A percentile compares a stretch with the other conserved stretches of the same genome.
These are phyloP conservation scores for Rhynchosporium agropyri DNA, from an alignment of 2,329 filamentous ascomycete species.

Conservation along the genomic window DNA sequence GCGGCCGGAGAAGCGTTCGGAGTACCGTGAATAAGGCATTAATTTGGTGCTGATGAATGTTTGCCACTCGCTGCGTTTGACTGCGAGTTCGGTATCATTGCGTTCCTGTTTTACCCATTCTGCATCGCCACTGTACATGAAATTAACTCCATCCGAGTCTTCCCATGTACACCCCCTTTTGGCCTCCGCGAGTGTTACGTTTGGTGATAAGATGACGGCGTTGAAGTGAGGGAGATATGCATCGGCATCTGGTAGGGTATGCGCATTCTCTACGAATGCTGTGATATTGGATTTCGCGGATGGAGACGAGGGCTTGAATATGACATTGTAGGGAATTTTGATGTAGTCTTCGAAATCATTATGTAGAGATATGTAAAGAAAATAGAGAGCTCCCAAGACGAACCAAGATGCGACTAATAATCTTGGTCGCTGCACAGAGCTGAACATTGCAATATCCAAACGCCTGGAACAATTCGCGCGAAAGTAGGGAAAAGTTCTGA, in stretches of 20 bases:
- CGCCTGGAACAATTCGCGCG: not conserved
- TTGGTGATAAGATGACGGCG: conserved; percentile 14
- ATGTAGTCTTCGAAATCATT: conserved; percentile 9
- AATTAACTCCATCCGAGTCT: conserved; percentile 16
- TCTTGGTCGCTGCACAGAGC: not conserved
- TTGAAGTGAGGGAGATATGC: conserved; percentile 20
- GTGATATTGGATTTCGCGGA: not conserved
- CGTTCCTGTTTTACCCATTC: conserved; percentile 19
- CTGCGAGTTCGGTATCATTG: conserved; percentile 18
- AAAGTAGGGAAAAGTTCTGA: not conserved
- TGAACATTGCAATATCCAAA: not conserved
- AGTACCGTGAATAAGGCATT: conserved; percentile 18
- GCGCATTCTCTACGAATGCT: conserved; percentile 6
- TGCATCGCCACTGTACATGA: conserved; percentile 15
- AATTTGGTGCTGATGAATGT: conserved; percentile 17
- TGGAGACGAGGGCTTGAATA: not conserved
- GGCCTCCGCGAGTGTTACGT: conserved; percentile 15
- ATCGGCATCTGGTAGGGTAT: conserved; percentile 19
- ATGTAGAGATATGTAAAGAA: not conserved
- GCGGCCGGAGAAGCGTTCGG: conserved; percentile 17
- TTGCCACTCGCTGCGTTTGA: conserved; percentile 18
- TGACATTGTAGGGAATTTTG: conserved; percentile 2
- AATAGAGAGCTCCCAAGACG: not conserved
- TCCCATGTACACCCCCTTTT: conserved; percentile 19
- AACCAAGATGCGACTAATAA: conserved; percentile 2